Evolutionary conservation across 75 land plant species (phyloP), one percentile per base, ranked within the genome.

Genomic region (Selaginella moellendorffii): DNA sequence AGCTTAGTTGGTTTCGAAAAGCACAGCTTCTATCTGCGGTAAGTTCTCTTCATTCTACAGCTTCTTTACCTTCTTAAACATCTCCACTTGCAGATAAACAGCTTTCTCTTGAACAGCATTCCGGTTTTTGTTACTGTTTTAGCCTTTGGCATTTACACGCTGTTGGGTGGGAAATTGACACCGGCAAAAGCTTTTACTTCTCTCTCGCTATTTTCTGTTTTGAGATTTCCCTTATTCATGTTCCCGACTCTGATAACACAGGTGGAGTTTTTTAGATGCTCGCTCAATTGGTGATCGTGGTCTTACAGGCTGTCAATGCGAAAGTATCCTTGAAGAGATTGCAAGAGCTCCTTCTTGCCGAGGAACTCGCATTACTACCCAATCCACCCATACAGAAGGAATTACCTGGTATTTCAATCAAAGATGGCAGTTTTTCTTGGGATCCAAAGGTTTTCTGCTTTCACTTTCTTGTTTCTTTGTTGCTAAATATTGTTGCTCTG

Each of bases 141-240:
- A 62, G 81, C 97, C 20, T 92, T 92, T 83, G 95, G 96, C 5
- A 36, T 81, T 29, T 92, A 79, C 69, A 76, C 87, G 29, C 63
- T 79, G 51, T 77, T 92, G 65, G 97, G 96, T 18, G 95, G 97
- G 36, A 68, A 79, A 58, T 58, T 92, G 61, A 92, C 97, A 42
- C 86, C 97, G 24, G 79, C 97, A 36, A 83, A 86, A 62, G 97
- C 97, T 42, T 92, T 92, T 67, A 88, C 97, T 14, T 86, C 97
- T 2, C 83, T 92, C 63, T 85, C 97, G 29, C 76, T 92, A n/a
- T 92, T 92, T 83, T 82, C 90, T 10, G 90, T 92, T 28, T 71
- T 92, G 36, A 79, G 97, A 17, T 88, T 83, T 62, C 96, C 97
- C 17, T 76, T 92, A 28, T 78, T 77, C 71, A 85, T 85, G 97